These are phyloP conservation scores for Colletotrichum sansevieriae DNA, from an alignment of 2,329 filamentous ascomycete species.

Conservation along the genomic window DNA sequence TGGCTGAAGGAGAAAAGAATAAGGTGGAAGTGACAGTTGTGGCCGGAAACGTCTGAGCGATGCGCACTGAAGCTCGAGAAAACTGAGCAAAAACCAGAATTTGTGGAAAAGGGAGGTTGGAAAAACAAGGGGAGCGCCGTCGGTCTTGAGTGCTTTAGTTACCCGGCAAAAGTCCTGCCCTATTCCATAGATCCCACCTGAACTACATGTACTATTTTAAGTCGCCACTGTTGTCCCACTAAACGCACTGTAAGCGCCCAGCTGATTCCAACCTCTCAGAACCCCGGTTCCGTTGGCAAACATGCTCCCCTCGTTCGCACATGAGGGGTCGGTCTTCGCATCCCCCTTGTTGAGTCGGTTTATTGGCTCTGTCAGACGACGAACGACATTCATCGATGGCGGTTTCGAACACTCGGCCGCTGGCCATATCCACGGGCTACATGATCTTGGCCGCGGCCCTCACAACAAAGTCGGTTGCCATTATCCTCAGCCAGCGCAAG, in stretches of 20 bases:
- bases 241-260: neutral
- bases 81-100: too few relatives aligned
- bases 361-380: too few relatives aligned
- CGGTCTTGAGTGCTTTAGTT: too few relatives aligned
- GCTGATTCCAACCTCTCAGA: neutral
- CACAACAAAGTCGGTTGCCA: slow-evolving; percentile 40
- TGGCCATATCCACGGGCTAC: slow-evolving; percentile 45
- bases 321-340: neutral
- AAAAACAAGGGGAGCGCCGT: too few relatives aligned
- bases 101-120: too few relatives aligned
- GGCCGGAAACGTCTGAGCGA: too few relatives aligned
- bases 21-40: too few relatives aligned
- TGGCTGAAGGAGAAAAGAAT: too few relatives aligned
- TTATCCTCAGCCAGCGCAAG: slow-evolving; percentile 32
- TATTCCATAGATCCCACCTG: too few relatives aligned
- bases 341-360: neutral
- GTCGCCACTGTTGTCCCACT: neutral
- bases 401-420: slow-evolving; percentile 42
- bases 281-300: neutral
- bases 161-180: too few relatives aligned
- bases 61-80: too few relatives aligned
- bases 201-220: too few relatives aligned
- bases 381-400: neutral
- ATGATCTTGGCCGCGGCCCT: slow-evolving; percentile 42
- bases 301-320: neutral